Evolutionary conservation across 2,329 filamentous ascomycete genomes (phyloP).

Genomic region (Beauveria pseudobassiana): DNA sequence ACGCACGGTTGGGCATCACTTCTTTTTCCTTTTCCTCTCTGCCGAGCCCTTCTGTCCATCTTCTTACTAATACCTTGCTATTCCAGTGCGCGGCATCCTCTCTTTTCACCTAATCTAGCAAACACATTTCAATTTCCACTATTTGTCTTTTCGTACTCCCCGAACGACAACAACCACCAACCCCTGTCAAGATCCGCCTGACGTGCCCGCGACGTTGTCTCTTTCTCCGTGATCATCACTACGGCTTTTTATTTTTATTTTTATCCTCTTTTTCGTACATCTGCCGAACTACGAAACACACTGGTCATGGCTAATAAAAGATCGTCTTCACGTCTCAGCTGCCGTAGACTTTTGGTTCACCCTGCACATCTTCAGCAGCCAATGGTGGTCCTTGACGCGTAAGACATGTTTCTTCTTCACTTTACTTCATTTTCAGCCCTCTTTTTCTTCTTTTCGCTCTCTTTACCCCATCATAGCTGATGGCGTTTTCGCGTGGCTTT

Average conservation of each 20-base stretch:
- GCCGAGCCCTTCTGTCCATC: no score
- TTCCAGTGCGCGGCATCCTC: no score
- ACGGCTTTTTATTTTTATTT: no score
- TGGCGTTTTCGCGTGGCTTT: neutral
- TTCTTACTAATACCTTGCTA: no score
- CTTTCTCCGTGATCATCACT: neutral
- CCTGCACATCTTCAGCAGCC: no score
- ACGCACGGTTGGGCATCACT: no score
- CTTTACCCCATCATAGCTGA: neutral
- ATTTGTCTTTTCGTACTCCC: neutral
- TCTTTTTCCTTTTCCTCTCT: no score
- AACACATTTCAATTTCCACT: neutral
- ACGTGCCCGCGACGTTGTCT: neutral
- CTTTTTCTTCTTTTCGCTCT: neutral
- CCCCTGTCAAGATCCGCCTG: neutral
- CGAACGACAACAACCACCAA: neutral
- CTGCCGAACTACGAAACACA: neutral
- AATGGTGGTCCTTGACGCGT: neutral
- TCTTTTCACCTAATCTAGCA: neutral
- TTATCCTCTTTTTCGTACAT: no score
- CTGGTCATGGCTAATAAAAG: neutral
- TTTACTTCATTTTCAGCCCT: neutral
- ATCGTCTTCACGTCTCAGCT: no score
- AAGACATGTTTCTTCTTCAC: neutral
- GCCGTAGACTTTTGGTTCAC: no score